Evolutionary conservation across 768 basidiomycete genomes (phyloP).

Genomic region (Boletus reticuloceps): DNA sequence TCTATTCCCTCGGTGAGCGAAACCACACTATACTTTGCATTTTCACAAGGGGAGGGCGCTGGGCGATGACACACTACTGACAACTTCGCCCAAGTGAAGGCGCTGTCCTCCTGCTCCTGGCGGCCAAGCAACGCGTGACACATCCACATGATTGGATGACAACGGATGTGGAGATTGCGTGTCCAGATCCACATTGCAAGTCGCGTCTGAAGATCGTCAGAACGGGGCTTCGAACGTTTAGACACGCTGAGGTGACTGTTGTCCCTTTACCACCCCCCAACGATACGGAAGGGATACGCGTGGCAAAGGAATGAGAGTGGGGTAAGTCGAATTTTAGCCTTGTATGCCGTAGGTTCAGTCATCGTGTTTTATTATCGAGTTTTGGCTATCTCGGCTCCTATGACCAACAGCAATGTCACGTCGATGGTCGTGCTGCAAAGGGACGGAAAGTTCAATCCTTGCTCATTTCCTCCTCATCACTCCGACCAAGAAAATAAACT

Average conservation of each 20-base stretch:
- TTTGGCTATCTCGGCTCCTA: too few relatives aligned
- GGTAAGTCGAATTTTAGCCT: neutral
- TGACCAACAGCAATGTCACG: too few relatives aligned
- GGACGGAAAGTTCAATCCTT: too few relatives aligned
- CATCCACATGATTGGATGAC: constrained; percentile 66
- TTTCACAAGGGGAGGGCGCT: too few relatives aligned
- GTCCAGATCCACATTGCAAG: constrained; percentile 65
- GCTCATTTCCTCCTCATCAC: too few relatives aligned
- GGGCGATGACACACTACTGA: neutral
- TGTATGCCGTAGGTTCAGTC: too few relatives aligned
- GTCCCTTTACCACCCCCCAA: constrained; percentile 31
- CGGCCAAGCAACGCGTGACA: constrained; percentile 61
- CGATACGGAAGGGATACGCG: neutral
- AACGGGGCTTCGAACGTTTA: constrained; percentile 51
- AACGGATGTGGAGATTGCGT: constrained; percentile 61
- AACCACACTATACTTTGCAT: neutral
- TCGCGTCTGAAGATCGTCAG: constrained; percentile 52
- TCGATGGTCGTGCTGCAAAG: too few relatives aligned
- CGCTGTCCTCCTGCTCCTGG: constrained; percentile 61
- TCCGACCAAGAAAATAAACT: too few relatives aligned
- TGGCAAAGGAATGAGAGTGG: neutral
- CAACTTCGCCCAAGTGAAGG: constrained; percentile 32
- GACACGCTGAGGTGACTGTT: constrained; percentile 52
- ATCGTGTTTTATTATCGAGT: neutral
- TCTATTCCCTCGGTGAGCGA: constrained; percentile 56